Percentiles rank a stretch among this genome's conserved stretches.
These are phyloP conservation scores for Thermoascus crustaceus DNA, from an alignment of 2,329 filamentous ascomycete species.

Conservation along the genomic window DNA sequence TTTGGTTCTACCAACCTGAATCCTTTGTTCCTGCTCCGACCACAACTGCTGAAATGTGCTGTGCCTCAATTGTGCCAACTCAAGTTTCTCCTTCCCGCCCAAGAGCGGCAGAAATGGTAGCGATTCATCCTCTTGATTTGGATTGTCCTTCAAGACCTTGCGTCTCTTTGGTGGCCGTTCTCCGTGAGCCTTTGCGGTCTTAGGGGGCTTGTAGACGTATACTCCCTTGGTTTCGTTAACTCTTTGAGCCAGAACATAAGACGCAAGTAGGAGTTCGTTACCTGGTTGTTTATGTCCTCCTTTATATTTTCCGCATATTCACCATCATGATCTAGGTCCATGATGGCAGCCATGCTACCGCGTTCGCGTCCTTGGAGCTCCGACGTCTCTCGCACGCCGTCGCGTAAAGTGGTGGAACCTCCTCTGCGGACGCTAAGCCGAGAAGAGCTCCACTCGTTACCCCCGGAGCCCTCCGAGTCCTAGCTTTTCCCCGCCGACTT, in stretches of 20 bases:
- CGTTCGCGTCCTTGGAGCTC: background rate
- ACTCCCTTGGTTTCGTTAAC: slow-evolving; percentile 42
- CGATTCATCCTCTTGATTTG: slow-evolving; percentile 7
- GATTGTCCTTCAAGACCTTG: slow-evolving; percentile 40
- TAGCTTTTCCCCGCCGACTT: too few relatives aligned
- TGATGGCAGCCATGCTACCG: background rate
- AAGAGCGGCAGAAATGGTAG: slow-evolving; percentile 32
- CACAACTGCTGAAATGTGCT: slow-evolving; percentile 32
- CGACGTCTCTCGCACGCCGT: too few relatives aligned
- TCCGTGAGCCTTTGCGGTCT: slow-evolving; percentile 25
- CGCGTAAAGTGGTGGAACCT: background rate
- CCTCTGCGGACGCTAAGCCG: background rate
- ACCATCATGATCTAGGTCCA: background rate
- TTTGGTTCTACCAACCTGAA: slow-evolving; percentile 23
- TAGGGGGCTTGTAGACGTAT: slow-evolving; percentile 53
- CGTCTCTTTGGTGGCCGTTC: slow-evolving; percentile 51
- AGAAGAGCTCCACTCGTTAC: background rate
- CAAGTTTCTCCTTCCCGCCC: slow-evolving; percentile 28
- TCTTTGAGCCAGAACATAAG: too few relatives aligned
- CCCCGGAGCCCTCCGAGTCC: slow-evolving; percentile 12
- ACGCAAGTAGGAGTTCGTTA: too few relatives aligned
- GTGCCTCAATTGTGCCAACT: slow-evolving; percentile 27
- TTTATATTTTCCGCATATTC: too few relatives aligned
- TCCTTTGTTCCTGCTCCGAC: slow-evolving; percentile 30
- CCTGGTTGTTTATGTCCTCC: too few relatives aligned